Percentiles rank a stretch among this genome's conserved stretches.
Evolutionary conservation across 1,284 basidiomycete species (phyloP).

Genomic region (Ceratobasidium papillatum): DNA sequence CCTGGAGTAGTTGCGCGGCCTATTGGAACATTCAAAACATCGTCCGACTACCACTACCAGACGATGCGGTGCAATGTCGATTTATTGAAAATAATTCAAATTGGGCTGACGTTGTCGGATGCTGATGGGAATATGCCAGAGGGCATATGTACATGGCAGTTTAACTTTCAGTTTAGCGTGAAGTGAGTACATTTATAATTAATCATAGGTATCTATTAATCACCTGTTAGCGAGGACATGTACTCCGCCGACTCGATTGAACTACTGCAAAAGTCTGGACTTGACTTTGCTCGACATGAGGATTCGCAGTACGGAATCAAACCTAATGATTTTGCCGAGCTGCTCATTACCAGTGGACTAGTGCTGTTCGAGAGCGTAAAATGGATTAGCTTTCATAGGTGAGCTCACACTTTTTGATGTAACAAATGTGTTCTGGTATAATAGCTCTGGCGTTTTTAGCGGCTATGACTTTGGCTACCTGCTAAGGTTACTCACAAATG

Average conservation of each 20-base stretch:
- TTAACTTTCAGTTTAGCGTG: slow-evolving; percentile 96
- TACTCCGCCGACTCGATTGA: slow-evolving; percentile 98
- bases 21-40: slow-evolving; percentile 95
- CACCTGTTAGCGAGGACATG: slow-evolving; percentile 84
- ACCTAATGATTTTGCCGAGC: slow-evolving; percentile 95
- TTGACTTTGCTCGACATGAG: slow-evolving; percentile 94
- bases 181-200: slow-evolving; percentile 64
- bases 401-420: slow-evolving; percentile 51
- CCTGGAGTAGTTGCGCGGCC: slow-evolving; percentile 98
- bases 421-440: neutral
- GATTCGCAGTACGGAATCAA: slow-evolving; percentile 82
- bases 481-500: slow-evolving; percentile 91
- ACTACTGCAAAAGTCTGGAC: slow-evolving; percentile 90
- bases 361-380: slow-evolving; percentile 90
- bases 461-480: slow-evolving; percentile 99
- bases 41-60: slow-evolving; percentile 99
- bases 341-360: slow-evolving; percentile 95
- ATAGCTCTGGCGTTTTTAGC: slow-evolving; percentile 57
- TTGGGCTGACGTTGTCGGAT: slow-evolving; percentile 94
- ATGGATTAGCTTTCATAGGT: slow-evolving; percentile 99
- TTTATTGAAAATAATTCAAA: slow-evolving; percentile 96
- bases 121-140: slow-evolving; percentile 90
- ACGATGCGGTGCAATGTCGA: slow-evolving; percentile 99
- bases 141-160: slow-evolving; percentile 97
- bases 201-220: neutral